Base-by-base conservation (phyloP, 1,139 yeast genomes). In the Diutina siamensis region DNA sequence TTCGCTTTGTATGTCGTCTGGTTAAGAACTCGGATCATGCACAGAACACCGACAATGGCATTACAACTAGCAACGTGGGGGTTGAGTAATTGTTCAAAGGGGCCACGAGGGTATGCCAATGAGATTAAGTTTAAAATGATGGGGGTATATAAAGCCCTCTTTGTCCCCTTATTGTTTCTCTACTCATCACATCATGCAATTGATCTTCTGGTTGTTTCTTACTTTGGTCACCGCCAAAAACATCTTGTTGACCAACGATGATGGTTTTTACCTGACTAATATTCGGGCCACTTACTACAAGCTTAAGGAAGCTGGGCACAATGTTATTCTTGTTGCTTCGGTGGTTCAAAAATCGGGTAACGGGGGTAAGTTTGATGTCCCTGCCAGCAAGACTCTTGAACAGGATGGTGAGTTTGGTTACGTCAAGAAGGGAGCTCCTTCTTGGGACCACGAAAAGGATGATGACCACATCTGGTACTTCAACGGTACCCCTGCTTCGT, bases 171-270 rank as follows among this genome's bases (percentile, higher is more conserved):
- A n/a, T n/a, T n/a, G n/a, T n/a, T n/a, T 25, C 28, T 25, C 28
- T 25, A 5, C 28, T 25, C 28, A 7, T 3, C 42, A 3, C n/a
- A n/a, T n/a, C n/a, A 38, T 38, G 42, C 42, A 38, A 38, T 22
- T 38, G 42, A n/a, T 25, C 8, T 25, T 15, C 33, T 25, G 13
- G 18, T n/a, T 25, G 32, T 25, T 38, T 9, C 12, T 38, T 4
- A 19, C 32, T 8, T 17, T 38, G 32, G 42, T 27, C 17, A 27
- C 32, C 18, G 42, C 42, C 48, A 69, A 76, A 57, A 76, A 70
- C 61, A 76, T 77, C 54, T 60, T 77, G 48, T 64, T 77, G 50
- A 70, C 81, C 53, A 76, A 77, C 56, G 83, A 77, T 60, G 83
- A 77, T 55, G 72, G 78, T 35, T 77, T 76, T 76, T 71, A 71